Conservation (phyloP, 164 flowering plant genomes). For the Liquidambar formosana region DNA sequence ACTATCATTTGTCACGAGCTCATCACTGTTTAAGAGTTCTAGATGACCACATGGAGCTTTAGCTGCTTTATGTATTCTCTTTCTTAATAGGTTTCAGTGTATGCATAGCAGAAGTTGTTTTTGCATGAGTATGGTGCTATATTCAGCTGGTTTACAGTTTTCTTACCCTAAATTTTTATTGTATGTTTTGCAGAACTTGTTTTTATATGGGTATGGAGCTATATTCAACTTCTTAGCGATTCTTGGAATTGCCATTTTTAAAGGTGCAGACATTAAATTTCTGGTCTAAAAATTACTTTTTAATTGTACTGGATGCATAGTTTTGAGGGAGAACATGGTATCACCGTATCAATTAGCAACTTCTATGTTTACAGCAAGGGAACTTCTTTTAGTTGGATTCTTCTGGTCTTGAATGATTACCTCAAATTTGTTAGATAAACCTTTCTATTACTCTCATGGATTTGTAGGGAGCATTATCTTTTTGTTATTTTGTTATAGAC, state of each 20-base stretch:
- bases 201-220: constrained; percentile 98
- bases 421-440: not conserved
- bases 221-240: constrained; percentile 94
- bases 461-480: not conserved
- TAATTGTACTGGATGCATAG: not conserved
- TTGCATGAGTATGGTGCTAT: too few species aligned
- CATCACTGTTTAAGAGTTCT: too few species aligned
- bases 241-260: constrained; percentile 59
- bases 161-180: too few species aligned
- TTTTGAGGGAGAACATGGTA: not conserved
- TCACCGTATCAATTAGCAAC: not conserved
- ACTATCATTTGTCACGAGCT: too few species aligned
- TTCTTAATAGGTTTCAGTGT: too few species aligned
- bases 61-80: too few species aligned
- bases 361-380: not conserved
- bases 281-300: not conserved
- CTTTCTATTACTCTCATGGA: not conserved
- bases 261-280: constrained; percentile 51
- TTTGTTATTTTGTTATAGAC: not conserved
- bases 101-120: too few species aligned
- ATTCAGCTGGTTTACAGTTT: too few species aligned
- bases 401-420: not conserved
- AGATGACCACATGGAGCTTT: too few species aligned
- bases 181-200: constrained; percentile 69
- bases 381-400: not conserved